Percentiles rank a stretch among this genome's conserved stretches.
These are phyloP conservation scores for Adansonia gregorii DNA, from an alignment of 441 rosid genomes.

Conservation along the genomic window DNA sequence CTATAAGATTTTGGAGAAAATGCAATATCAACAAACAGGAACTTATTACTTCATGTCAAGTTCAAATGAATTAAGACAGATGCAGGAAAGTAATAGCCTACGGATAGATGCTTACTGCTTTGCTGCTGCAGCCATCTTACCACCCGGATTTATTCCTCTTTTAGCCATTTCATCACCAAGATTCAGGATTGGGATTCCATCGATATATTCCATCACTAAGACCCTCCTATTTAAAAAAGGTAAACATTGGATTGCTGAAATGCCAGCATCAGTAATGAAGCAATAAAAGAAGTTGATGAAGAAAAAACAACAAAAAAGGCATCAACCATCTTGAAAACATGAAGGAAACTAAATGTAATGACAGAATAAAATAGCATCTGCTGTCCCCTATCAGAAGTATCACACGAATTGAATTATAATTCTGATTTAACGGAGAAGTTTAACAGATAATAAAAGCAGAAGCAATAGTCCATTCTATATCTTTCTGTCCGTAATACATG, in stretches of 20 bases:
- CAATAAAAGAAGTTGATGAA: constrained; percentile 10
- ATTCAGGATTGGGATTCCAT: constrained; percentile 89
- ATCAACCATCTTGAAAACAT: not conserved
- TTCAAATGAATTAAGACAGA: constrained; percentile 14
- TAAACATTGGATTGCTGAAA: constrained; percentile 19
- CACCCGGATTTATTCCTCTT: constrained; percentile 87
- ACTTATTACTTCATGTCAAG: not conserved
- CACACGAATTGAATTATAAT: not conserved
- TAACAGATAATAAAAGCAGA: not conserved
- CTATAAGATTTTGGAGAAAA: not conserved
- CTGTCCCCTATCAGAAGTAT: not conserved
- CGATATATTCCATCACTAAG: constrained; percentile 87
- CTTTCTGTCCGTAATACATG: not conserved
- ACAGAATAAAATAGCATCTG: constrained; percentile 7
- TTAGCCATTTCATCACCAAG: constrained; percentile 88
- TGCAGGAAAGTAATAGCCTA: constrained; percentile 15
- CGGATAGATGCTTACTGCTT: constrained; percentile 75
- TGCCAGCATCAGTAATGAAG: constrained; percentile 23
- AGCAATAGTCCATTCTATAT: not conserved
- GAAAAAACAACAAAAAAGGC: not conserved
- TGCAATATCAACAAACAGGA: not conserved
- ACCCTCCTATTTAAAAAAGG: constrained; percentile 57
- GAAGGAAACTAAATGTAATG: not conserved
- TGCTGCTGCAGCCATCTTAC: constrained; percentile 87
- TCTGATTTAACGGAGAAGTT: not conserved